Base-by-base conservation (phyloP, 768 basidiomycete species). In the Kwoniella shandongensis region DNA sequence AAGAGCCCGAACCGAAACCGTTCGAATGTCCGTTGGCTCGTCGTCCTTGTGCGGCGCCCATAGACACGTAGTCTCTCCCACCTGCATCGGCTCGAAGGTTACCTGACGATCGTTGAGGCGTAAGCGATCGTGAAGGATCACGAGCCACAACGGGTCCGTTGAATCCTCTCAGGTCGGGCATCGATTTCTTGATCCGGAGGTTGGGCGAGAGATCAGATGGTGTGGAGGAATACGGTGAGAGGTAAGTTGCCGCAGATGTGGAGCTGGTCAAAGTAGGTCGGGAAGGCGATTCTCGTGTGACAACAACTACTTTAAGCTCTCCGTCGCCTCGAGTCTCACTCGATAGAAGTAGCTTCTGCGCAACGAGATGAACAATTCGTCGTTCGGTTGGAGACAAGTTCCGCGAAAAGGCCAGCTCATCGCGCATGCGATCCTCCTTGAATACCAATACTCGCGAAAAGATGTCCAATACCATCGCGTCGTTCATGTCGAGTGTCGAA, bases 351-450 rank as follows among this genome's bases (percentile, higher is more conserved):
- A 99, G 82, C 78, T 91, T 97, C 79, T 96, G 91, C 18, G 96
- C 94, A 55, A 98, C 88, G 56, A 98, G 82, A 76, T 99, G 94
- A 27, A 99, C 94, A 13, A 91, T 87, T 63, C 93, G 81, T 59
- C 94, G 80, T 75, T 97, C 92, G 74, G 88, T 88, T 20, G 91
- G 84, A 29, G 83, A 80, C 18, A 97, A 82, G 13, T 86, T 85
- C 54, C 89, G 80, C n/a, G 93, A 92, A 77, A 98, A 98, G 4
- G 93, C 92, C 52, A 98, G 85, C 76, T 98, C 93, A 69, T 98
- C 93, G 32, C 94, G 83, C 90, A 98, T 92, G 67, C 83, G 85
- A 76, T 98, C 93, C 67, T 96, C 92, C 80, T 94, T 97, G 85
- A 99, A 99, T 36, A 98, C 81, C 36, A 98, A 80, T 63, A 97